phyloP scores from a whole-genome alignment of 441 rosid genomes.

The Francoa sonchifolia region DNA sequence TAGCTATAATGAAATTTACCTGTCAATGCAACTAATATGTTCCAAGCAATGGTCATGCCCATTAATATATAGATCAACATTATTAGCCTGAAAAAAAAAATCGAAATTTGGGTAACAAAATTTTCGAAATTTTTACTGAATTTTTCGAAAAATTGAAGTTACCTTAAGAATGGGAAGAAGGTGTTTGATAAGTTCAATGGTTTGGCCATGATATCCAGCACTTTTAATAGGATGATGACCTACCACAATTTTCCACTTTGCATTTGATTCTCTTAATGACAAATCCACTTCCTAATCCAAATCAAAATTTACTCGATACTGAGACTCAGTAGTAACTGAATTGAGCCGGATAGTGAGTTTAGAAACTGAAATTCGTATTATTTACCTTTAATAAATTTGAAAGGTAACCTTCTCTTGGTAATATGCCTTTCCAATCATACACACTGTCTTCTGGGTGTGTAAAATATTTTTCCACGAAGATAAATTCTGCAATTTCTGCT shows the following conservation, averaged over 20 bases:
- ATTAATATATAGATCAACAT: conserved; percentile 33
- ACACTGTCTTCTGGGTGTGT: conserved; percentile 10
- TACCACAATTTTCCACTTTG: conserved; percentile 27
- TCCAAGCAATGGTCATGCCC: conserved; percentile 50
- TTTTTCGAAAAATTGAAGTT: not conserved
- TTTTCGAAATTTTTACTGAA: too few relatives aligned
- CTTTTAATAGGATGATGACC: conserved; percentile 33
- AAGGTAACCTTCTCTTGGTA: conserved; percentile 17
- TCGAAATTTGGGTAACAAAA: conserved; percentile 1
- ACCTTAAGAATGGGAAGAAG: conserved; percentile 28
- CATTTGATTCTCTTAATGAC: conserved; percentile 16
- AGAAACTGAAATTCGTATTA: too few relatives aligned
- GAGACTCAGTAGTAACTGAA: too few relatives aligned
- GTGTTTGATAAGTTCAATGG: conserved; percentile 13
- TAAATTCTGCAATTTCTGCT: conserved; percentile 24
- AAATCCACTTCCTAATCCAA: conserved; percentile 23
- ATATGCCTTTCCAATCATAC: conserved; percentile 28
- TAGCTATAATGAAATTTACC: conserved; percentile 9
- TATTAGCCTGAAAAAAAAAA: conserved; percentile 14
- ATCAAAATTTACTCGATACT: too few relatives aligned
- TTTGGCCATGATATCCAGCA: conserved; percentile 26
- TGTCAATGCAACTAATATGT: conserved; percentile 22
- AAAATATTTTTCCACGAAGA: conserved; percentile 29
- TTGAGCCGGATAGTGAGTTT: too few relatives aligned
- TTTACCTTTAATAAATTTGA: conserved; percentile 13